Base-by-base conservation (phyloP, 306 rosid genomes). In the Hippophae gyantsensis region DNA sequence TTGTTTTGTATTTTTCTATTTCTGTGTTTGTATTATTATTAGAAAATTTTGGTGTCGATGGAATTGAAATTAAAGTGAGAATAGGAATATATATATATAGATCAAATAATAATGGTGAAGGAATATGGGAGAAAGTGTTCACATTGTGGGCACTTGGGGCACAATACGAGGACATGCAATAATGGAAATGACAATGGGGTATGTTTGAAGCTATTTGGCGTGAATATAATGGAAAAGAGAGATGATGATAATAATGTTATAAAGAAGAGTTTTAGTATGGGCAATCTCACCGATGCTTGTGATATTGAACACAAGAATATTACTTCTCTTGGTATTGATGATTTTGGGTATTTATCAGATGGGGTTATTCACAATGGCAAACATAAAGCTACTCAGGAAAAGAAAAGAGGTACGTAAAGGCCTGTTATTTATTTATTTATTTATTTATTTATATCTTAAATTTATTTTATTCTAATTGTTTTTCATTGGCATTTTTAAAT, bases 171-270 rank as follows among this genome's bases (percentile, higher is more conserved):
- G 59, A 78, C 82, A 0, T 80, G 76, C 54, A 56, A 68, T 62
- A 49, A 54, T 10, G 43, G 52, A 2, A 61, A 54, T 6, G 40
- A n/a, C 13, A 64, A 76, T 9, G 52, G 6, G 41, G 13, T 23
- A 41, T 26, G 74, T 11, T 65, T 85, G 46, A 85, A 71, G 77
- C 41, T 85, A 5, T 85, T 85, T 54, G 86, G 94, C 2, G 89
- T 82, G 8, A 71, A 72, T 61, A 68, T 79, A n/a, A 41, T 67
- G 58, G 79, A 67, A 5, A 47, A 61, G 6, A 72, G 58, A 3
- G 23, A 18, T 18, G 23, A 18, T 18, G 56, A 47, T 2, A 61
- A 55, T 7, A 73, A 75, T 8, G 52, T 77, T 7, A 58, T 73
- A 41, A 71, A 67, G 55, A 76, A 75, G 54, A 77, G 80, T 61